Base-by-base conservation (phyloP, 23 red algal genomes). In the Gracilaria caudata region DNA sequence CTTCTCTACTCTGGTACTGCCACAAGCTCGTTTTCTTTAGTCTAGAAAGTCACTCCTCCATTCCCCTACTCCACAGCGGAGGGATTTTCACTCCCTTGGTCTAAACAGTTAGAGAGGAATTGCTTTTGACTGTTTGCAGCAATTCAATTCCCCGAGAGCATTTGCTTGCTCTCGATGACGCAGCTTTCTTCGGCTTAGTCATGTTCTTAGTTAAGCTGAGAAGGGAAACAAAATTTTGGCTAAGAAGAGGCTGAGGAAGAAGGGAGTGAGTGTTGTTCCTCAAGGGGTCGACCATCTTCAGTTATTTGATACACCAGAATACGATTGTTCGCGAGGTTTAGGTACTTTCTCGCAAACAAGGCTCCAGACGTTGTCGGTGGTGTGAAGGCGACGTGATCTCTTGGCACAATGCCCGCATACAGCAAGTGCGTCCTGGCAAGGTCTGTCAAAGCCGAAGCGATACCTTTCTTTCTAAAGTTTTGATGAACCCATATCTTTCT, bases 401-500 rank as follows among this genome's bases (percentile, higher is more conserved):
- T 53, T 16, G 16, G 12, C 32, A 78, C 56, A 61, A 66, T n/a
- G 61, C 54, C 64, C 6, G 64, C 85, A 44, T 89, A 89, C 16
- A 89, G 21, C 71, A 89, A 78, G 35, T 89, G 49, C 20, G 55
- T 61, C 56, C 85, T 78, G 9, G 45, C 38, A 43, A 79, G 44
- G 43, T 89, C 71, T 30, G 60, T 56, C 72, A 89, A 38, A 16
- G 51, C 55, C 0, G 71, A 63, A 30, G 85, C 85, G 13, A 89
- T 35, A 4, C 85, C 66, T 65, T 64, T 79, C 8, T 72, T 66
- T n/a, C 85, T 10, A 24, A 44, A 77, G 49, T 61, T 49, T 49
- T 39, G 51, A 58, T 78, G 47, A 51, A 89, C 85, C 85, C 85
- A 89, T 23, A 89, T 78, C 39, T 73, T 89, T 32, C 68, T 78